Evolutionary conservation across 257 asterid genomes (phyloP).

Genomic region (Gardenia jasminoides): DNA sequence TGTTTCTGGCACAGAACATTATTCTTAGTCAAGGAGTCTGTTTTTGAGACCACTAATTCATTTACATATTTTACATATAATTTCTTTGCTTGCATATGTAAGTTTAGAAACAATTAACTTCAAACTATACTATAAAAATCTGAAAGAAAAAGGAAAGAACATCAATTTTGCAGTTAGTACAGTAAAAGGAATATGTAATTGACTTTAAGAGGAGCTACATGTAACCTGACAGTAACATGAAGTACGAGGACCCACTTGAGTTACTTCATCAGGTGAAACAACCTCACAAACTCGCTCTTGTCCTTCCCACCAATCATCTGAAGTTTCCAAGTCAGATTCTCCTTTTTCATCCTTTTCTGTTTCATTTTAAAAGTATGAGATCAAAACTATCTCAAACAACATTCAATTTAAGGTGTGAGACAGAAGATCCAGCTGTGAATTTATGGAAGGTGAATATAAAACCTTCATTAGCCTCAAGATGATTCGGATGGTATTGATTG

Average conservation of each 20-base stretch:
- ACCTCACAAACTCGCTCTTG: constrained; percentile 85
- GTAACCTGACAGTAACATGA: constrained; percentile 90
- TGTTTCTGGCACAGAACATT: no score
- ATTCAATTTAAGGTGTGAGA: constrained; percentile 19
- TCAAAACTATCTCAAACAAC: constrained; percentile 21
- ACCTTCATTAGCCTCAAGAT: constrained; percentile 27
- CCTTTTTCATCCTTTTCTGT: constrained; percentile 19
- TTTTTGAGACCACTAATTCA: no score
- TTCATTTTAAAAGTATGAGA: constrained; percentile 21
- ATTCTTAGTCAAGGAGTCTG: no score
- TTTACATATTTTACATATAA: no score
- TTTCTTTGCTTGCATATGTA: no score
- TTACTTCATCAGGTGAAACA: constrained; percentile 75
- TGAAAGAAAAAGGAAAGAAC: constrained; percentile 23
- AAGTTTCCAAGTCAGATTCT: constrained; percentile 55
- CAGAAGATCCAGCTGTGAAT: constrained; percentile 5
- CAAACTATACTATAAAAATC: no score
- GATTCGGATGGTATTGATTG: constrained; percentile 22
- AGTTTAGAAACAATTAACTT: no score
- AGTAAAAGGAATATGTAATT: background rate
- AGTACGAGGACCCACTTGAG: constrained; percentile 92
- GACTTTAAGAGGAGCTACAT: constrained; percentile 6
- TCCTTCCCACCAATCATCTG: constrained; percentile 86
- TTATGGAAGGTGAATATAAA: constrained; percentile 22
- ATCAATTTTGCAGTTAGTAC: constrained; percentile 43